Evolutionary conservation across 192 early-diverging fungal species (phyloP), one percentile per base, ranked within the genome.

Genomic region (Borealophlyctis nickersoniae): DNA sequence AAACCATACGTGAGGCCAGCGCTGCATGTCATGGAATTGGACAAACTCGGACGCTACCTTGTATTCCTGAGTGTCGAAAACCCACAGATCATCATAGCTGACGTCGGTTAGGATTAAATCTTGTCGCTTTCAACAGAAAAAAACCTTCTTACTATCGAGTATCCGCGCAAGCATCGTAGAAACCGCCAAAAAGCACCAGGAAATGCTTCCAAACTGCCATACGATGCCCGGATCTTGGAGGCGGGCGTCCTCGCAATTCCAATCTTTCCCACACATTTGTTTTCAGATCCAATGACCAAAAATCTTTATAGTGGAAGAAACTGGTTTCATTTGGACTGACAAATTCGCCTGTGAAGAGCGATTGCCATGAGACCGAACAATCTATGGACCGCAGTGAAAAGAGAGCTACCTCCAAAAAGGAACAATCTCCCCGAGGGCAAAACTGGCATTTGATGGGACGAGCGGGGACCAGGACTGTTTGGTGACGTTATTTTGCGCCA

Each of bases 271-370:
- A 91, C 4, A 63, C 63, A 34, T 76, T 81, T 22, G 81, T 82
- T 36, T 87, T 86, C 54, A 87, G 68, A 65, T 89, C 86, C 55
- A 91, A 71, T 14, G 70, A 72, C 89, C 89, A 91, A 54, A 88
- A 87, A 60, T 91, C 89, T 74, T 88, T 78, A 67, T 75, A 81
- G 59, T 87, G 85, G 53, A 85, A 88, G 67, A 87, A 89, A 55
- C 74, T 80, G 4, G 83, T 84, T 56, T 87, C 86, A 50, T 83
- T 87, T 27, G 82, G 79, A 22, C 73, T 75, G 0, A 80, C 78
- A 67, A 85, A 86, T 65, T 86, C 84, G 2, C 81, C 80, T 67
- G 7, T 34, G 4, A 52, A 57, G 7, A 57, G 52, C 14, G 5
- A 58, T 28, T 11, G n/a, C n/a, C n/a, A n/a, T n/a, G n/a, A n/a